Conservation (phyloP, 768 basidiomycete species). For the Pisolithus orientalis region DNA sequence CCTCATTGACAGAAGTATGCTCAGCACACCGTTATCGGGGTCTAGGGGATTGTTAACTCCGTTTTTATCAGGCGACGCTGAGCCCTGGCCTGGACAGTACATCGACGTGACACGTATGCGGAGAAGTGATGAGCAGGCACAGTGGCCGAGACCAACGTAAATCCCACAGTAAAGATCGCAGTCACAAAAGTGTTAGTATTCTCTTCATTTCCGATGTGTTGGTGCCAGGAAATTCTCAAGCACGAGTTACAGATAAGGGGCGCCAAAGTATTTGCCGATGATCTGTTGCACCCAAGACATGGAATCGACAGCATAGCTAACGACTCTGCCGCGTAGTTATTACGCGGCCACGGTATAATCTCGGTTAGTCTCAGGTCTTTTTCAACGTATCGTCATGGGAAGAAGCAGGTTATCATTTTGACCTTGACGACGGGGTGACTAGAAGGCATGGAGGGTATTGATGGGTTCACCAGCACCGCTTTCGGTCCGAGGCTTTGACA, state of each 20-base stretch:
- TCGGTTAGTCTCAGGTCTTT: background rate
- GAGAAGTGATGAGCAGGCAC: conserved; percentile 49
- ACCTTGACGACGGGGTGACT: conserved; percentile 14
- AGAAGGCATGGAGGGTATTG: conserved; percentile 6
- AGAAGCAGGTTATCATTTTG: conserved; percentile 7
- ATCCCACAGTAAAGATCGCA: background rate
- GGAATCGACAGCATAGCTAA: too few species aligned
- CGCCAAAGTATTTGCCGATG: too few species aligned
- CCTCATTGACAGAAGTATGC: conserved; percentile 69
- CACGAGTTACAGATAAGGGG: too few species aligned
- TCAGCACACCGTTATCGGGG: conserved; percentile 1
- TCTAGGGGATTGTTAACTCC: conserved; percentile 8
- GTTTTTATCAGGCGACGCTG: conserved; percentile 44
- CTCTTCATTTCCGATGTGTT: background rate
- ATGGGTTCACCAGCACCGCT: background rate
- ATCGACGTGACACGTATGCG: conserved; percentile 64
- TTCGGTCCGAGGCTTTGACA: conserved; percentile 12
- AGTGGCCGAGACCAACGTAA: conserved; percentile 70
- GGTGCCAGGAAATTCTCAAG: background rate
- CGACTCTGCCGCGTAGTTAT: too few species aligned
- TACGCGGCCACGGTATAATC: background rate
- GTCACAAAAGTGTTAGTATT: background rate
- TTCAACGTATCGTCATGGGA: conserved; percentile 5
- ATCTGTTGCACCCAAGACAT: too few species aligned
- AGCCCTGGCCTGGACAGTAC: conserved; percentile 66